A percentile compares a stretch with the other conserved stretches of the same genome.
Evolutionary conservation across 495 filamentous ascomycete species (phyloP).

Genomic region (Darksidea phi): DNA sequence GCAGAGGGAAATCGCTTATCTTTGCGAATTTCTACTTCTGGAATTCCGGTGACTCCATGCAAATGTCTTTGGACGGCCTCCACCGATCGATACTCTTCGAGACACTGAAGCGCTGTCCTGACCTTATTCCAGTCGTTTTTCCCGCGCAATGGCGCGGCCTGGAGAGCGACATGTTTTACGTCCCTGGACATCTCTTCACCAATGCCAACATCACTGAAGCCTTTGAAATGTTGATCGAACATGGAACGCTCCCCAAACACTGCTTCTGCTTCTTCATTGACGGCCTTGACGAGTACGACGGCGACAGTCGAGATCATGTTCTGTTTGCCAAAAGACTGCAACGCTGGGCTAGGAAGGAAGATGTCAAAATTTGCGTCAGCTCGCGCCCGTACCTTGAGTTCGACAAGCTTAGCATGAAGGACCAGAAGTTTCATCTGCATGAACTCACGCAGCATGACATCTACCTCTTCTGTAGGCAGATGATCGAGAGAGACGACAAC

Average conservation of each 20-base stretch:
- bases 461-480: not conserved
- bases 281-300: not conserved
- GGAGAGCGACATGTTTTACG: no score
- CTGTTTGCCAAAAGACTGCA: not conserved
- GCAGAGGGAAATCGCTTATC: not conserved
- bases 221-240: no score
- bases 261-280: not conserved
- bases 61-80: no score
- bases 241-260: not conserved
- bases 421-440: not conserved
- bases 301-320: not conserved
- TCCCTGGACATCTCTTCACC: no score
- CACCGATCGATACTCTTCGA: no score
- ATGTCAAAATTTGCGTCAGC: not conserved
- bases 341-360: not conserved
- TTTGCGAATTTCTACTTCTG: no score
- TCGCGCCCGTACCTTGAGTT: not conserved
- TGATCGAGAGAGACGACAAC: not conserved
- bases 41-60: no score
- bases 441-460: not conserved
- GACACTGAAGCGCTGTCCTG: no score
- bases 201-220: no score
- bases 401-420: not conserved
- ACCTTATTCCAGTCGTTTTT: no score
- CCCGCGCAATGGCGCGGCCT: no score